Conservation (phyloP, 805 yeast genomes). For the Scheffersomyces coipomensis region DNA sequence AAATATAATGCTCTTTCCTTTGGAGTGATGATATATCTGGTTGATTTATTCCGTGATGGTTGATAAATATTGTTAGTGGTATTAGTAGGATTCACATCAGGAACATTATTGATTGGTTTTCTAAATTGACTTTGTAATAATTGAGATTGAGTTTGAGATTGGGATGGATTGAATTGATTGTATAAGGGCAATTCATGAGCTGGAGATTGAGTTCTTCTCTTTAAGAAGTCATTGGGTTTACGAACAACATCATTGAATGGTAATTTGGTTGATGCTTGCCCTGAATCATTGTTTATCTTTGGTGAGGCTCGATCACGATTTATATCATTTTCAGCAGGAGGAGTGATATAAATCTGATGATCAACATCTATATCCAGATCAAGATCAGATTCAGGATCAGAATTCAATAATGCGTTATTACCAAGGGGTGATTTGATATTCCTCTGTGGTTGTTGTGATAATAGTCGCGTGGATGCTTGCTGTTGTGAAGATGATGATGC, state of each 20-base stretch:
- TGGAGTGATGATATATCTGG: conserved; percentile 34
- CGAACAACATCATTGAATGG: not conserved
- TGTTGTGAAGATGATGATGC: too few relatives aligned
- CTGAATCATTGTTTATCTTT: too few relatives aligned
- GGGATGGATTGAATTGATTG: conserved; percentile 9
- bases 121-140: conserved; percentile 9
- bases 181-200: conserved; percentile 15
- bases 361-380: too few relatives aligned
- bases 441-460: not conserved
- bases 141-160: conserved; percentile 6
- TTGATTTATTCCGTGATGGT: conserved; percentile 5
- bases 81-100: not conserved
- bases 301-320: too few relatives aligned
- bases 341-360: too few relatives aligned
- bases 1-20: conserved; percentile 84
- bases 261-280: not conserved
- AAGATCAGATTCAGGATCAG: conserved; percentile 21
- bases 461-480: not conserved
- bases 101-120: conserved; percentile 4
- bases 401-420: not conserved
- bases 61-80: conserved; percentile 6
- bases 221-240: not conserved
- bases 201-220: conserved; percentile 1
- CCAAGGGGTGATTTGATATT: not conserved
- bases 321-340: too few relatives aligned